Evolutionary conservation across 805 yeast genomes (phyloP).

Genomic region (Priceomyces medius): DNA sequence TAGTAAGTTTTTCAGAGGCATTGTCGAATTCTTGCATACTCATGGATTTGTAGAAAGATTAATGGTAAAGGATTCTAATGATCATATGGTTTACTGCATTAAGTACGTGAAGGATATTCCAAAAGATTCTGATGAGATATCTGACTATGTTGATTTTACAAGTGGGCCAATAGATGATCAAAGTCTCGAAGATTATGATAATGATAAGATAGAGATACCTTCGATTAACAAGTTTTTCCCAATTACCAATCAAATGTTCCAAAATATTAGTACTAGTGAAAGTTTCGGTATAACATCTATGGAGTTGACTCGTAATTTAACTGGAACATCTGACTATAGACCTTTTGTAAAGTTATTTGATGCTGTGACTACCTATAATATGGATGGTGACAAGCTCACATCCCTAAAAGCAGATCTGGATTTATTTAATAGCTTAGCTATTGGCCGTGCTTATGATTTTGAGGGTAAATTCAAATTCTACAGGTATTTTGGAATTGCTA

Average conservation of each 20-base stretch:
- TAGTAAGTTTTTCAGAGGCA: slow-evolving; percentile 49
- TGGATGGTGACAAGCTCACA: slow-evolving; percentile 26
- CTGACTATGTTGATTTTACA: slow-evolving; percentile 36
- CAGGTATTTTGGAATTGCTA: slow-evolving; percentile 42
- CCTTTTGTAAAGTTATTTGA: slow-evolving; percentile 55
- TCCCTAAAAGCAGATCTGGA: slow-evolving; percentile 27
- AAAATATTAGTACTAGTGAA: slow-evolving; percentile 41
- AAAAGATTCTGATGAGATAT: slow-evolving; percentile 42
- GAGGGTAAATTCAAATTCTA: slow-evolving; percentile 73
- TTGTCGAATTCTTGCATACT: slow-evolving; percentile 44
- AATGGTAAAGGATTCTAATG: slow-evolving; percentile 41
- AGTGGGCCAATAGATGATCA: slow-evolving; percentile 24
- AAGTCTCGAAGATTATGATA: slow-evolving; percentile 17
- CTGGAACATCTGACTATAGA: slow-evolving; percentile 56
- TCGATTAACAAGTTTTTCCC: slow-evolving; percentile 59
- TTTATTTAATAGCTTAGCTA: slow-evolving; percentile 23
- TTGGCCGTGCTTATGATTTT: slow-evolving; percentile 66
- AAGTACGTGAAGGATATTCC: slow-evolving; percentile 48
- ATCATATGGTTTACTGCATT: slow-evolving; percentile 35
- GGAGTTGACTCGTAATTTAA: slow-evolving; percentile 47
- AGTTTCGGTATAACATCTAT: slow-evolving; percentile 59
- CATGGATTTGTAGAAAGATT: slow-evolving; percentile 50
- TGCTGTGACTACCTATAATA: slow-evolving; percentile 39
- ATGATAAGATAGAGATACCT: slow-evolving; percentile 20
- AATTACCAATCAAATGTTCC: slow-evolving; percentile 60